Percentiles rank a stretch among this genome's conserved stretches.
These are phyloP conservation scores for Penicillium occitanis DNA, from an alignment of 2,329 filamentous ascomycete species.

Conservation along the genomic window DNA sequence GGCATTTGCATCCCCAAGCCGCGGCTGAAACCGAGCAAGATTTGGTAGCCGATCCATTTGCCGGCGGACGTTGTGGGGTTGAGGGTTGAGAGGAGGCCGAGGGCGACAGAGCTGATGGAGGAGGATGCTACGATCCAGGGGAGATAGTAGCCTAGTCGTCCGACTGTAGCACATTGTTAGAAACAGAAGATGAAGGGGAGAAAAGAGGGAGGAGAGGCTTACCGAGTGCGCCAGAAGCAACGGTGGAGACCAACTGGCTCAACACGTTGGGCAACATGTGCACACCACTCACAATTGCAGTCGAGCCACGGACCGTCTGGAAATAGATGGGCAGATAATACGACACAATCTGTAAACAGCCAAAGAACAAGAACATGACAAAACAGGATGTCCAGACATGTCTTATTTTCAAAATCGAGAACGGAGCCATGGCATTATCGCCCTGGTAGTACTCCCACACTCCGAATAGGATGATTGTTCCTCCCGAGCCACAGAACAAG, in stretches of 20 bases:
- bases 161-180: not conserved
- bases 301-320: conserved; percentile 29
- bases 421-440: conserved; percentile 36
- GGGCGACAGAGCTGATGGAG: conserved; percentile 29
- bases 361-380: conserved; percentile 26
- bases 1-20: conserved; percentile 34
- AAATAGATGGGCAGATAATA: conserved; percentile 28
- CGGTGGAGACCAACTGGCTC: conserved; percentile 12
- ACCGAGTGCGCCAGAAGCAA: conserved; percentile 29
- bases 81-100: conserved; percentile 36
- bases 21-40: conserved; percentile 25
- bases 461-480: conserved; percentile 26
- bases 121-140: conserved; percentile 30
- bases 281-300: conserved; percentile 28
- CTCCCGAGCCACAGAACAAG: conserved; percentile 24
- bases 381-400: conserved; percentile 27
- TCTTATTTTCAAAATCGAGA: conserved; percentile 37
- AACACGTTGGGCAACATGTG: conserved; percentile 18
- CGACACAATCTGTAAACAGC: conserved; percentile 26
- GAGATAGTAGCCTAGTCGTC: conserved; percentile 28
- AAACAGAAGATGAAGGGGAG: too few species aligned
- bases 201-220: conserved; percentile 29
- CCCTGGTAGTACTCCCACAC: conserved; percentile 26
- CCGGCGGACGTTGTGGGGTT: conserved; percentile 25
- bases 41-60: conserved; percentile 30